A percentile compares a stretch with the other conserved stretches of the same genome.
Evolutionary conservation across 2,329 filamentous ascomycete species (phyloP).

Genomic region (Cordyceps fumosorosea): DNA sequence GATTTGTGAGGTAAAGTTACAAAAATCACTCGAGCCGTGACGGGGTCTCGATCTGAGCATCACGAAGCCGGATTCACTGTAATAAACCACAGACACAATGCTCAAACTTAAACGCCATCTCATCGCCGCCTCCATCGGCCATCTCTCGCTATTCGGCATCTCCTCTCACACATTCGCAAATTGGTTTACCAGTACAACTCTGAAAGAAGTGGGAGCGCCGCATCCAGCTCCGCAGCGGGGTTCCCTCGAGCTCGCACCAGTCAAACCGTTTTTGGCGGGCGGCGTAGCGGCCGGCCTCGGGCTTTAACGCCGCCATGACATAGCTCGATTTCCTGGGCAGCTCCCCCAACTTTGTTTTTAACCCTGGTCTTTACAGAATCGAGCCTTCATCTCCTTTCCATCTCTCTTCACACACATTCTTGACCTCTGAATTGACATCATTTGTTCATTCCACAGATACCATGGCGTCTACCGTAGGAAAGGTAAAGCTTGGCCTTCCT

Average conservation of each 20-base stretch:
- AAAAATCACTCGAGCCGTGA: no score
- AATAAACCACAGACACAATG: neutral
- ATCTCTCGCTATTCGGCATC: slow-evolving; percentile 10
- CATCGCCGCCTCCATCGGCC: neutral
- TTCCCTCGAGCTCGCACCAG: neutral
- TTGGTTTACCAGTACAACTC: neutral
- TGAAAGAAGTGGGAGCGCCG: neutral
- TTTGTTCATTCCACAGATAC: slow-evolving; percentile 6
- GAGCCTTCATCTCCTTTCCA: neutral
- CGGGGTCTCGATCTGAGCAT: neutral
- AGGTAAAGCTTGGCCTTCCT: slow-evolving; percentile 29
- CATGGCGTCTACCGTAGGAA: slow-evolving; percentile 47
- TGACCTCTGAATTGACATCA: neutral
- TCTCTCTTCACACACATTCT: neutral
- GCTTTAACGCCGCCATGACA: slow-evolving; percentile 9
- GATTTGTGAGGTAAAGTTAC: no score
- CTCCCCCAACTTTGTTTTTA: neutral
- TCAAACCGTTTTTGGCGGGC: neutral
- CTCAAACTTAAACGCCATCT: neutral
- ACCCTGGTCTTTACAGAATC: neutral
- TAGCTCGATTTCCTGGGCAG: neutral
- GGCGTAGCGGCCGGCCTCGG: slow-evolving; percentile 5
- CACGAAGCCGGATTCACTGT: neutral
- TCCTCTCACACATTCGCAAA: neutral
- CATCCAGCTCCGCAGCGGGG: slow-evolving; percentile 11